A percentile compares a stretch with the other conserved stretches of the same genome.
Conservation (phyloP, 768 basidiomycete genomes). For the Phaeolepiota aurea region DNA sequence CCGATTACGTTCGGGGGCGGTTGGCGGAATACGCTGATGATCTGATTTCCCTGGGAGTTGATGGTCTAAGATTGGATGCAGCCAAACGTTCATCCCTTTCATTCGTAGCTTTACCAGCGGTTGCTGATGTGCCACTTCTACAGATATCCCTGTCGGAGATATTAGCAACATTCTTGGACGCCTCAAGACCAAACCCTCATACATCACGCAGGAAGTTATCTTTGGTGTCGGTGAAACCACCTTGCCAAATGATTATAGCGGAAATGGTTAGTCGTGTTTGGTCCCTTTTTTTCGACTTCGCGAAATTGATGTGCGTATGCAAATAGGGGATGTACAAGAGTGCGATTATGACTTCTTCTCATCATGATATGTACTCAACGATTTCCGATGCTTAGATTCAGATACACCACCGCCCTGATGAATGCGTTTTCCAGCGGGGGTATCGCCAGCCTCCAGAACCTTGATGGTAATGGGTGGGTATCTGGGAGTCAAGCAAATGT, state of each 20-base stretch:
- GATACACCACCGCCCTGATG: conserved; percentile 45
- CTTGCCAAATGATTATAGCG: conserved; percentile 47
- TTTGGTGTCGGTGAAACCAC: conserved; percentile 42
- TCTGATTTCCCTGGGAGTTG: conserved; percentile 50
- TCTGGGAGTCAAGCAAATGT: conserved; percentile 45
- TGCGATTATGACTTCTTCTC: conserved; percentile 14
- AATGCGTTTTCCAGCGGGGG: conserved; percentile 43
- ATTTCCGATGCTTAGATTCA: conserved; percentile 31
- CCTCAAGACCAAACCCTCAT: conserved; percentile 31
- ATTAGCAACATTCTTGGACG: conserved; percentile 44
- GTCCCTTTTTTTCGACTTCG: not conserved
- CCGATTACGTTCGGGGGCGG: conserved; percentile 43
- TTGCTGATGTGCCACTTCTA: not conserved
- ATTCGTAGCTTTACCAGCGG: not conserved
- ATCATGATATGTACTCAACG: not conserved
- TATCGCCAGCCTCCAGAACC: conserved; percentile 41
- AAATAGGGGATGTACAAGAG: conserved; percentile 53
- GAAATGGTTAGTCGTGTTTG: conserved; percentile 19
- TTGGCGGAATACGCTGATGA: conserved; percentile 55
- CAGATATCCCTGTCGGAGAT: conserved; percentile 48
- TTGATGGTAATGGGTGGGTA: conserved; percentile 53
- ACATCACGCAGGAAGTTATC: conserved; percentile 59
- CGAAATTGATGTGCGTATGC: not conserved
- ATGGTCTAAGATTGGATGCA: conserved; percentile 57
- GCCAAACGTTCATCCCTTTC: conserved; percentile 41